phyloP scores from a whole-genome alignment of 257 asterid genomes.

The Osmanthus fragrans region DNA sequence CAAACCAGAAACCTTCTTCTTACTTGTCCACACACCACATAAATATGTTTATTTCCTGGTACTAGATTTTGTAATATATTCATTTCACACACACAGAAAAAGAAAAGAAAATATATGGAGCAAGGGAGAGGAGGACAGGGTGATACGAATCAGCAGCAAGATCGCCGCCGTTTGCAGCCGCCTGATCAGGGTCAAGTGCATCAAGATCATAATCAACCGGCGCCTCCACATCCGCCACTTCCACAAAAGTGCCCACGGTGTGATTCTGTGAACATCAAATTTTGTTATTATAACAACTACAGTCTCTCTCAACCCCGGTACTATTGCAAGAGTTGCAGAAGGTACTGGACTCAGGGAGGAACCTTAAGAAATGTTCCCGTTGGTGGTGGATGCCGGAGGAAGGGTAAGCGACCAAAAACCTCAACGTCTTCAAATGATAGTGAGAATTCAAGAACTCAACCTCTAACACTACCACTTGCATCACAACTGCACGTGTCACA shows the following conservation, averaged over 20 bases:
- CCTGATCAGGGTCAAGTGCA: conserved; percentile 28
- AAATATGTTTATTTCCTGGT: background rate
- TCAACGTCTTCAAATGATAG: conserved; percentile 17
- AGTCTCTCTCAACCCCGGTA: conserved; percentile 39
- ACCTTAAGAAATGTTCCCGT: conserved; percentile 41
- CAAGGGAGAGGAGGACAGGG: conserved; percentile 24
- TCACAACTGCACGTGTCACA: background rate
- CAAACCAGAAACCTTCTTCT: background rate
- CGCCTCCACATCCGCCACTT: conserved; percentile 19
- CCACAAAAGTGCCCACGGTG: conserved; percentile 39
- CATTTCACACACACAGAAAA: background rate
- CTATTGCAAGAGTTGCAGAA: conserved; percentile 36
- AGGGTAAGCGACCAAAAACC: conserved; percentile 22
- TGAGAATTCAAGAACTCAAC: conserved; percentile 25
- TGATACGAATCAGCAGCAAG: conserved; percentile 20
- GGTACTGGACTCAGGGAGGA: conserved; percentile 49
- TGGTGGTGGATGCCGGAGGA: conserved; percentile 40
- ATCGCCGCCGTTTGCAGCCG: conserved; percentile 21
- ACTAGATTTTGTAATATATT: background rate
- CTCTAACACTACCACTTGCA: background rate
- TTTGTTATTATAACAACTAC: conserved; percentile 41
- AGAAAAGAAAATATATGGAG: conserved; percentile 27
- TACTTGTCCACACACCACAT: background rate
- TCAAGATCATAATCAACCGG: conserved; percentile 15
- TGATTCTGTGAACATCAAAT: conserved; percentile 35